Conservation (phyloP, 495 filamentous ascomycete species). For the Neurospora pannonica region DNA sequence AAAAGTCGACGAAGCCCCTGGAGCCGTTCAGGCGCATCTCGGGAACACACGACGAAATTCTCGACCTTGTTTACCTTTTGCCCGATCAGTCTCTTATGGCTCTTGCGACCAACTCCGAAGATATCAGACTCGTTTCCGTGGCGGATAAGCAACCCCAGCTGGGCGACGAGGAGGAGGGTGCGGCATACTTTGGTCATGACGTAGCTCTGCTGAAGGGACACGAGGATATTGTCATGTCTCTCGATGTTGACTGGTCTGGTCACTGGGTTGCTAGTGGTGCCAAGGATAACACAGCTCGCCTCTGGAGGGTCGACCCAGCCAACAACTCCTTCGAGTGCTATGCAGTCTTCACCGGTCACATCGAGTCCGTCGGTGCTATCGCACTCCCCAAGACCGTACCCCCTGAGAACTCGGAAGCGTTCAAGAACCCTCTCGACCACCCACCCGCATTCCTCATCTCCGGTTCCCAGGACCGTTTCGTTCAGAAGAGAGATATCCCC, state of each 20-base stretch:
- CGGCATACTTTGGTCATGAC: constrained; percentile 76
- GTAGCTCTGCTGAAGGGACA: constrained; percentile 78
- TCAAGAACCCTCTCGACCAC: constrained; percentile 57
- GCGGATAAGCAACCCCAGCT: constrained; percentile 19
- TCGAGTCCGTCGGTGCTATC: constrained; percentile 90
- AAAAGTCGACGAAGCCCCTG: constrained; percentile 21
- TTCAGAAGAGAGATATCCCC: constrained; percentile 80
- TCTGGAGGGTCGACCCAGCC: constrained; percentile 81
- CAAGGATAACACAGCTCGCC: constrained; percentile 88
- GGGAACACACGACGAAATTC: constrained; percentile 94
- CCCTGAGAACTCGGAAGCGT: constrained; percentile 52
- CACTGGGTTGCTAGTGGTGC: constrained; percentile 92
- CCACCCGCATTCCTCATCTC: constrained; percentile 80
- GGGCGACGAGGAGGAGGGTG: constrained; percentile 24
- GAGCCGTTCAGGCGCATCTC: constrained; percentile 65
- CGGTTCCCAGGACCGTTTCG: constrained; percentile 86
- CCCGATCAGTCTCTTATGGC: constrained; percentile 72
- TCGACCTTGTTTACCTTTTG: constrained; percentile 80
- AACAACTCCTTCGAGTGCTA: constrained; percentile 67
- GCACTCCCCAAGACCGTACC: constrained; percentile 64
- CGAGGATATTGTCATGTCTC: constrained; percentile 87
- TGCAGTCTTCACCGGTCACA: constrained; percentile 77
- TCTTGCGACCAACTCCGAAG: constrained; percentile 90
- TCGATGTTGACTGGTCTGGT: constrained; percentile 93
- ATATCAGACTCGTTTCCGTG: constrained; percentile 71